phyloP scores from a whole-genome alignment of 768 basidiomycete species.

The Cyclocybe aegerita region DNA sequence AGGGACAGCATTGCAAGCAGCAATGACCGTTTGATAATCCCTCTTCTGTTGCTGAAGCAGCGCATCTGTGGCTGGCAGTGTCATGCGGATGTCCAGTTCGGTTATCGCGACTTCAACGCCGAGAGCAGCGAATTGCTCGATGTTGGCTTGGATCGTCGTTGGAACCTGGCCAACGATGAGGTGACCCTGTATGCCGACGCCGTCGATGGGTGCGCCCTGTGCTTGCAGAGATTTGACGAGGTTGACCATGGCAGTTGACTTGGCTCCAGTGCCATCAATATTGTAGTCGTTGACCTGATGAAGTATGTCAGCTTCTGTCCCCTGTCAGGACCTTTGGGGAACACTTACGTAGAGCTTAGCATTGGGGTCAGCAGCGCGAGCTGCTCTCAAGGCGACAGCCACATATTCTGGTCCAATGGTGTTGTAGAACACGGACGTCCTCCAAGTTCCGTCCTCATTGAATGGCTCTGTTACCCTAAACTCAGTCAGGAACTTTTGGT shows the following conservation, averaged over 20 bases:
- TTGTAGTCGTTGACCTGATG: conserved; percentile 40
- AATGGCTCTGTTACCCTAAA: conserved; percentile 40
- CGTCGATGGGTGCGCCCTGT: conserved; percentile 54
- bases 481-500: conserved; percentile 1
- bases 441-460: conserved; percentile 61
- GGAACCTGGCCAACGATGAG: conserved; percentile 60
- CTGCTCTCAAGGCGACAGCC: conserved; percentile 49
- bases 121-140: conserved; percentile 53
- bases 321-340: background rate
- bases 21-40: conserved; percentile 57
- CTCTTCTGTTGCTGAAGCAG: conserved; percentile 52
- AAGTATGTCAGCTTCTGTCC: background rate
- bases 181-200: conserved; percentile 61
- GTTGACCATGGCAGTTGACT: conserved; percentile 54
- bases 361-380: conserved; percentile 51
- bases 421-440: conserved; percentile 51
- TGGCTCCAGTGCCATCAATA: conserved; percentile 44
- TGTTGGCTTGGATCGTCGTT: conserved; percentile 42
- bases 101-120: conserved; percentile 71
- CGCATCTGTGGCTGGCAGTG: conserved; percentile 47
- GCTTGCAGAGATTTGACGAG: conserved; percentile 49
- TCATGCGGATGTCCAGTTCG: conserved; percentile 66
- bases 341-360: conserved; percentile 54
- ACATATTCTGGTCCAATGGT: conserved; percentile 51
- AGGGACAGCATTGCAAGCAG: conserved; percentile 47